A percentile compares a stretch with the other conserved stretches of the same genome.
Evolutionary conservation across 768 basidiomycete genomes (phyloP).

Genomic region (Suillus tomentosus): DNA sequence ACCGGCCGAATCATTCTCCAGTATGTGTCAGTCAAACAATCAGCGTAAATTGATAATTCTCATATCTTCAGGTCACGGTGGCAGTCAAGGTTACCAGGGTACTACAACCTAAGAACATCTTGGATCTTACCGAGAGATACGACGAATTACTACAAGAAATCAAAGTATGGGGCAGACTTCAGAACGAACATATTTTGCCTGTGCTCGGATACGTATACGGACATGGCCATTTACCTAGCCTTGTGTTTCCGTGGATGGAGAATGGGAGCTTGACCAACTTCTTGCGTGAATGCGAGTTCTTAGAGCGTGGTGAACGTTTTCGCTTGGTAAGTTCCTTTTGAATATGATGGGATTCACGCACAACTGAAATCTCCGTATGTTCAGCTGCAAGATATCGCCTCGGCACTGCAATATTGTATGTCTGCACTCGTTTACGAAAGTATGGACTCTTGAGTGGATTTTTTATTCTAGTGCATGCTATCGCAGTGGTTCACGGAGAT

Average conservation of each 20-base stretch:
- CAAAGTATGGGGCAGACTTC: constrained; percentile 22
- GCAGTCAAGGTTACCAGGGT: constrained; percentile 4
- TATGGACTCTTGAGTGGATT: not conserved
- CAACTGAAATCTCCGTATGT: not conserved
- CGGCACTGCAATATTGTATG: constrained; percentile 10
- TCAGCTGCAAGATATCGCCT: constrained; percentile 8
- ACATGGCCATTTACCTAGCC: constrained; percentile 32
- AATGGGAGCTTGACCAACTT: constrained; percentile 29
- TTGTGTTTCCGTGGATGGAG: constrained; percentile 37
- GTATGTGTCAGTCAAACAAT: not conserved
- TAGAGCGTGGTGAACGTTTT: not conserved
- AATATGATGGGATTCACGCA: not conserved
- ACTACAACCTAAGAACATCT: not conserved
- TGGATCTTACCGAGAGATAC: not conserved
- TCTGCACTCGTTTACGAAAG: not conserved
- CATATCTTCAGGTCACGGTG: not conserved
- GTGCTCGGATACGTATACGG: constrained; percentile 30
- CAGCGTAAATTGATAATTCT: not conserved
- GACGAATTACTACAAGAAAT: constrained; percentile 23
- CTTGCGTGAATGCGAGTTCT: not conserved
- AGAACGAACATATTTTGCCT: constrained; percentile 31
- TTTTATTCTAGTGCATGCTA: constrained; percentile 5
- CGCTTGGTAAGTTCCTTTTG: not conserved
- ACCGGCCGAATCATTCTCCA: not conserved
- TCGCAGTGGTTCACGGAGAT: constrained; percentile 12